Evolutionary conservation across 352 stramenopile species (phyloP).

Genomic region (Phytophthora multivora): DNA sequence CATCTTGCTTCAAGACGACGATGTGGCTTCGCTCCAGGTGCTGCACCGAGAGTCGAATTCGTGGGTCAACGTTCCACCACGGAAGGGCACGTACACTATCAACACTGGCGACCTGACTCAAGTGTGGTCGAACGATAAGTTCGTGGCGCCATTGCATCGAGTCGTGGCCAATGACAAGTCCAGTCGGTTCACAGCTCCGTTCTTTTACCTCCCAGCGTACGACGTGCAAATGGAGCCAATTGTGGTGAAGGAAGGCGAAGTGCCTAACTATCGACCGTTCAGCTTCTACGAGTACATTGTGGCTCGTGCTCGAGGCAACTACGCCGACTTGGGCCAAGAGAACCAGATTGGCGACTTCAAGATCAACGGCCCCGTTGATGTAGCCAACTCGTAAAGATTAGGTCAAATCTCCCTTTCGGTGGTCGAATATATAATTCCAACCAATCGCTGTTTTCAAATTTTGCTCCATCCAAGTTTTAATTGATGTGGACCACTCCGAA

Average conservation of each 20-base stretch:
- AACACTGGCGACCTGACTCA: slow-evolving; percentile 72
- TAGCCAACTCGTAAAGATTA: slow-evolving; percentile 10
- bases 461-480: neutral
- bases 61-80: slow-evolving; percentile 56
- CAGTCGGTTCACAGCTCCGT: slow-evolving; percentile 61
- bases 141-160: slow-evolving; percentile 52
- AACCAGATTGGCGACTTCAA: slow-evolving; percentile 36
- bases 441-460: neutral
- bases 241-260: slow-evolving; percentile 39
- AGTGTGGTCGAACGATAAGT: slow-evolving; percentile 66
- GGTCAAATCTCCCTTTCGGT: neutral
- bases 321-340: slow-evolving; percentile 91
- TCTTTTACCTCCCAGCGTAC: slow-evolving; percentile 80
- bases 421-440: neutral
- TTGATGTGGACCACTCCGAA: slow-evolving; percentile 6
- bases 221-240: slow-evolving; percentile 67
- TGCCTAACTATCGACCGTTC: slow-evolving; percentile 73
- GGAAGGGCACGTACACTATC: slow-evolving; percentile 47
- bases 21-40: slow-evolving; percentile 60
- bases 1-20: slow-evolving; percentile 67
- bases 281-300: slow-evolving; percentile 90
- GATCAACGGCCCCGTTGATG: slow-evolving; percentile 14
- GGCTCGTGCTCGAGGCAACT: slow-evolving; percentile 90
- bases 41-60: slow-evolving; percentile 52
- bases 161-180: slow-evolving; percentile 43